A percentile compares a stretch with the other conserved stretches of the same genome.
phyloP scores from a whole-genome alignment of 768 basidiomycete genomes.

The Rhizopogon vinicolor region DNA sequence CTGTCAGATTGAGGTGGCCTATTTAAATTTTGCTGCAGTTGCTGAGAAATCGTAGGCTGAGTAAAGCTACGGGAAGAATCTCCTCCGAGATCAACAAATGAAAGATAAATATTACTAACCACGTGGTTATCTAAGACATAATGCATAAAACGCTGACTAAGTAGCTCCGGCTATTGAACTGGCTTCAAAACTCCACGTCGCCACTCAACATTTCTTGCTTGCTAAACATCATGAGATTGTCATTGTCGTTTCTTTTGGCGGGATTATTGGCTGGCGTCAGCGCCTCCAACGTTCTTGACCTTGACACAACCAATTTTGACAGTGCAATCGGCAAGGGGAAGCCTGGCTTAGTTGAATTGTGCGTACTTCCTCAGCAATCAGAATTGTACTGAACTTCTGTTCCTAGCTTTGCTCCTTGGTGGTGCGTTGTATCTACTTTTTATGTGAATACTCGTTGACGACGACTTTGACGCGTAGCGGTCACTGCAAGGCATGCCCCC shows the following conservation, averaged over 20 bases:
- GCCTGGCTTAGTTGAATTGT: constrained; percentile 91
- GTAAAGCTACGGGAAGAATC: constrained; percentile 3
- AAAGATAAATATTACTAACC: not conserved
- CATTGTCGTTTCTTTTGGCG: constrained; percentile 51
- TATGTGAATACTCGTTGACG: not conserved
- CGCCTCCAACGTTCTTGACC: constrained; percentile 84
- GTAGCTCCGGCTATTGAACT: not conserved
- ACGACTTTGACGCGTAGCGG: constrained; percentile 42
- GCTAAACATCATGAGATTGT: constrained; percentile 50
- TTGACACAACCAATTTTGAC: constrained; percentile 74
- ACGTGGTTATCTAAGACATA: constrained; percentile 5
- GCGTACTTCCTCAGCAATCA: constrained; percentile 24
- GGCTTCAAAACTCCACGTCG: constrained; percentile 25
- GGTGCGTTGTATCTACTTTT: constrained; percentile 41
- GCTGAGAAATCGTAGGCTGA: constrained; percentile 24
- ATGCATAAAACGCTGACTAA: constrained; percentile 5
- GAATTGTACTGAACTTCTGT: constrained; percentile 1
- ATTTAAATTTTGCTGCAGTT: not conserved
- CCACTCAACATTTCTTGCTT: constrained; percentile 10
- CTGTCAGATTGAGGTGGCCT: not conserved
- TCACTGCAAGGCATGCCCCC: constrained; percentile 73
- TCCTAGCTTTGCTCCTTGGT: constrained; percentile 82
- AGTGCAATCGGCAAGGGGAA: constrained; percentile 69
- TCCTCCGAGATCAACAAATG: not conserved
- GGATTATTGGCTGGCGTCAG: constrained; percentile 48